Evolutionary conservation across 1,284 basidiomycete genomes (phyloP), one percentile per base, ranked within the genome.

Genomic region (Porodaedalea pini): DNA sequence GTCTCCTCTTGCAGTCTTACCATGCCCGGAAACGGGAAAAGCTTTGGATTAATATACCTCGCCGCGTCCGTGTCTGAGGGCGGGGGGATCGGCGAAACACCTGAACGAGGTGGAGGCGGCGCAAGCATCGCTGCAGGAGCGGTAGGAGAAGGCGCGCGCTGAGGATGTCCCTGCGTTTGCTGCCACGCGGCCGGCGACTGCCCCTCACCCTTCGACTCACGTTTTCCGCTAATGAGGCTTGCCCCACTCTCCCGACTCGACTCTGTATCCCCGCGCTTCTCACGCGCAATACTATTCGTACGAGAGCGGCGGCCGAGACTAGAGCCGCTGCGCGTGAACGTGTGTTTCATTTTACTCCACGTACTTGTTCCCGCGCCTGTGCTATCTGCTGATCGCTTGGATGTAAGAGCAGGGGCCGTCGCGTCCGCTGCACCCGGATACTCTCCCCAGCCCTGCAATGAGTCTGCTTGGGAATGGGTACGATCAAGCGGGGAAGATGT

Each of bases 11-110:
- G 86, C 32, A 92, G 76, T 62, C 80, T 81, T 62, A 82, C 79
- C 65, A 94, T 86, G 31, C 89, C 91, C 4, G 92, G 92, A 78
- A 95, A 95, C 0, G 92, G 92, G 69, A 90, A 90, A 19, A 95
- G 76, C 69, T 95, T 95, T 29, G 86, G 78, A 65, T 90, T 85
- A 55, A 80, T 79, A 69, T 92, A 92, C 66, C 82, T 71, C 62
- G 75, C 60, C 63, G 78, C 71, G 65, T 85, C 83, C 36, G 78
- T 78, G 17, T 82, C 77, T 17, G 85, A 83, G 15, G 81, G 78
- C 19, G 81, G 78, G 25, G 89, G 88, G 47, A 90, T 81, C 15
- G 88, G 86, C 6, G 88, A 89, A 31, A 80, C 75, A 50, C 80
- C 79, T 39, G 79, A 76, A 61, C 80, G 76, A 50, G 75, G 73